phyloP scores from a whole-genome alignment of 331 rosid genomes.

The Dryas integrifolia region DNA sequence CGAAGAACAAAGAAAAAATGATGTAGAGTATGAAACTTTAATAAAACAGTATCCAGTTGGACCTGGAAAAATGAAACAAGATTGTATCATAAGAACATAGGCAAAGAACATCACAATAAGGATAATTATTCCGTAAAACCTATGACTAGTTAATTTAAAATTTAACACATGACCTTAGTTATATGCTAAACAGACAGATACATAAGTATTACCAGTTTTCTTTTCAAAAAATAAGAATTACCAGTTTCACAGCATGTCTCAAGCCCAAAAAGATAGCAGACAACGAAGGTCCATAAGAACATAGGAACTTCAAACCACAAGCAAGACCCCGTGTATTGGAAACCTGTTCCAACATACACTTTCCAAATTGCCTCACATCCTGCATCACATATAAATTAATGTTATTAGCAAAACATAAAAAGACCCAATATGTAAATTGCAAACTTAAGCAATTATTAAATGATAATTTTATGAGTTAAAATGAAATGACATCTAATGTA shows the following conservation, averaged over 20 bases:
- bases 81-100: conserved; percentile 11
- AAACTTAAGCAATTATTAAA: neutral
- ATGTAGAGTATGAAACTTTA: conserved; percentile 70
- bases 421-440: neutral
- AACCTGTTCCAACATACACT: conserved; percentile 79
- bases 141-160: neutral
- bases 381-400: conserved; percentile 30
- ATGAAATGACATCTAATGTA: neutral
- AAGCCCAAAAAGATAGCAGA: conserved; percentile 66
- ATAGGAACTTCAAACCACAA: conserved; percentile 80
- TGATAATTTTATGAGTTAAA: neutral
- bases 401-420: neutral
- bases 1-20: conserved; percentile 88
- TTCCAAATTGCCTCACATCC: conserved; percentile 87
- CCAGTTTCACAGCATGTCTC: conserved; percentile 90
- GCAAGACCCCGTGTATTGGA: conserved; percentile 80
- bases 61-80: conserved; percentile 48
- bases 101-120: neutral
- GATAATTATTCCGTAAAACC: neutral
- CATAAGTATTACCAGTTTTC: conserved; percentile 1
- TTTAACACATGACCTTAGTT: neutral
- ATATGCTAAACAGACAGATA: neutral
- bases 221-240: conserved; percentile 26
- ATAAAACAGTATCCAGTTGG: conserved; percentile 61
- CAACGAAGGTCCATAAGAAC: conserved; percentile 53